These are phyloP conservation scores for Rheum nobile DNA, from an alignment of 148 eudicot genomes.

Conservation along the genomic window DNA sequence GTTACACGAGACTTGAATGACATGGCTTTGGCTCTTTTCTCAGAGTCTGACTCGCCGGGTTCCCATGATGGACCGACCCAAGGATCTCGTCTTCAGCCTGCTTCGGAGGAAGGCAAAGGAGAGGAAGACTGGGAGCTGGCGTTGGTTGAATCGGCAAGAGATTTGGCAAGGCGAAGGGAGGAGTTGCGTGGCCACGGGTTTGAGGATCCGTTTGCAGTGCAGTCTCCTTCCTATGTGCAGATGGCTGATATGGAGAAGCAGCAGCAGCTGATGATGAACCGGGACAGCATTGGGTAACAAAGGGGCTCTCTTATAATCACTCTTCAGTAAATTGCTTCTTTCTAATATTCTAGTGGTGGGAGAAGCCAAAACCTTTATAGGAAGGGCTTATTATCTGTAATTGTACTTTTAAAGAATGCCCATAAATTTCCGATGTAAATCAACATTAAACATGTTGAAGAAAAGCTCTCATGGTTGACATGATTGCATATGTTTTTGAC, in stretches of 20 bases:
- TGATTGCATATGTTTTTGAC: not conserved
- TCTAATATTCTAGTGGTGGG: not conserved
- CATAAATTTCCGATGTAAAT: not conserved
- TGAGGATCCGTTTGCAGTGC: slow-evolving; percentile 43
- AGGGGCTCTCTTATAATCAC: not conserved
- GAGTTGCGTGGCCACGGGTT: slow-evolving; percentile 36
- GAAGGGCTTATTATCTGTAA: too few species aligned
- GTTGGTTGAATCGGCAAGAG: slow-evolving; percentile 38
- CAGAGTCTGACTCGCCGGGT: slow-evolving; percentile 27
- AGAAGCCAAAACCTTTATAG: not conserved
- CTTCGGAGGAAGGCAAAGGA: slow-evolving; percentile 20
- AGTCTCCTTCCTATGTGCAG: slow-evolving; percentile 49
- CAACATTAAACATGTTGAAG: not conserved
- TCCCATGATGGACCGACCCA: slow-evolving; percentile 16
- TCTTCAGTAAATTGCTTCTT: not conserved
- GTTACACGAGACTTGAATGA: slow-evolving; percentile 30
- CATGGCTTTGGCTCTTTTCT: slow-evolving; percentile 30
- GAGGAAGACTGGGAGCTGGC: slow-evolving; percentile 42
- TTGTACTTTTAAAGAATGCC: not conserved
- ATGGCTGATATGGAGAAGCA: slow-evolving; percentile 39
- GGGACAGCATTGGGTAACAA: slow-evolving; percentile 15
- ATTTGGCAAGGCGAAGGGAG: slow-evolving; percentile 27
- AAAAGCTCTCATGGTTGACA: not conserved
- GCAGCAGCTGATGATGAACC: slow-evolving; percentile 22
- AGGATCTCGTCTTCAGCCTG: slow-evolving; percentile 28